Evolutionary conservation across 2,329 filamentous ascomycete species (phyloP).

Genomic region (Xylariaceae sp.): DNA sequence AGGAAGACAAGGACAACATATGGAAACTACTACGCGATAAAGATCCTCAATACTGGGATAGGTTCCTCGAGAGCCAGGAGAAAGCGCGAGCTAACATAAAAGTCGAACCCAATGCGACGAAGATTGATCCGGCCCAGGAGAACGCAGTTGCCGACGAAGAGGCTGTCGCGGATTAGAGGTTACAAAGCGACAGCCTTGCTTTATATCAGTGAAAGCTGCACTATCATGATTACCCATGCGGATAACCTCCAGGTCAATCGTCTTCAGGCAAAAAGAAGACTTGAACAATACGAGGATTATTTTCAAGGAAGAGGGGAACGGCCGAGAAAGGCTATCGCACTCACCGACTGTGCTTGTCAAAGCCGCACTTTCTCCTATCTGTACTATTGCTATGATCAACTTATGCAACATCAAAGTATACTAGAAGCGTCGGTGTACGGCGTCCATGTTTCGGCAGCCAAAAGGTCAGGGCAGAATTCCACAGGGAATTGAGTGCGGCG

Average conservation of each 20-base stretch:
- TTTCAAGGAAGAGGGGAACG: not conserved
- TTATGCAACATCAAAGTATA: not conserved
- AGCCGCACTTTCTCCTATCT: no score
- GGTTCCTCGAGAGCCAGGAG: conserved; percentile 67
- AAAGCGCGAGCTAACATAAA: conserved; percentile 63
- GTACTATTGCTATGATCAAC: not conserved
- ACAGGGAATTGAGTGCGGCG: no score
- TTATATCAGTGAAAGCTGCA: not conserved
- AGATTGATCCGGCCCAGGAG: conserved; percentile 29
- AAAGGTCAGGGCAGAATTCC: no score
- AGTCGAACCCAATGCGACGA: conserved; percentile 33
- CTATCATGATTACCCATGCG: not conserved
- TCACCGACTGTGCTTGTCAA: no score
- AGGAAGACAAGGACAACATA: conserved; percentile 61
- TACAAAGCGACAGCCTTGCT: not conserved
- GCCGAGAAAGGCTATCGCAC: not conserved
- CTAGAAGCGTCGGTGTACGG: conserved; percentile 3
- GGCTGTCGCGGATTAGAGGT: conserved; percentile 47
- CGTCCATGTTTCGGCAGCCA: conserved; percentile 1
- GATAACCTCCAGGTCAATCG: not conserved
- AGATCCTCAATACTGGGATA: conserved; percentile 71
- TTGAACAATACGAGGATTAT: not conserved
- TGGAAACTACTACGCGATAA: conserved; percentile 59
- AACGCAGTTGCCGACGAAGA: conserved; percentile 46
- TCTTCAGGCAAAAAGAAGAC: not conserved